Evolutionary conservation across 2,329 filamentous ascomycete species (phyloP), one percentile per base, ranked within the genome.

Genomic region (Diaporthe velutina): DNA sequence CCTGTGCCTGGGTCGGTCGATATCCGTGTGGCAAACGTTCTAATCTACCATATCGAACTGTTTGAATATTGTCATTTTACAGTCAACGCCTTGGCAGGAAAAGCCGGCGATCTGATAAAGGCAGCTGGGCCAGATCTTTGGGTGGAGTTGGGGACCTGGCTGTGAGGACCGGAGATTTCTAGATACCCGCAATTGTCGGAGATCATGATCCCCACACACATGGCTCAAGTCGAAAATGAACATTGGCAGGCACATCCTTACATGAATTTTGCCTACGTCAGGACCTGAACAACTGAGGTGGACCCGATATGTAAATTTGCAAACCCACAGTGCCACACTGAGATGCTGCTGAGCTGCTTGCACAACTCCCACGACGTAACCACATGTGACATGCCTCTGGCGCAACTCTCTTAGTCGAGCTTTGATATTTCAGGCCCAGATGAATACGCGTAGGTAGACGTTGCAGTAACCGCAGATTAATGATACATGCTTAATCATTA

Each of bases 91-190:
- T 28, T 72, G 22, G 57, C 70, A 9, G 42, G 42, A 64, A 54
- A 42, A 58, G 42, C 70, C 4, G 55, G 33, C 15, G 57, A 72
- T 58, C 60, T 60, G 55, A 72, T 72, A 30, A 61, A 50, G 25
- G 55, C 13, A 25, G 64, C 42, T 68, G 64, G 45, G 40, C 52
- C 52, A 30, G 25, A 30, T 6, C 52, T 54, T 17, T 30, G 52
- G 5, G 25, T 54, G 52, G 25, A 30, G 52, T 4, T 52, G n/a
- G 25, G 52, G 5, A 17, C 6, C 30, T 48, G 17, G 28, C 25
- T 10, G 15, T 33, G 28, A 55, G 28, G 6, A 33, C 52, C 52
- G 52, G 28, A 22, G 13, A 52, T 52, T 52, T n/a, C 13, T 15
- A 30, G 15, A 54, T 54, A 54, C 52, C 52, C 52, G 3, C 52